phyloP scores from a whole-genome alignment of 306 rosid genomes.

The Prunus mume region DNA sequence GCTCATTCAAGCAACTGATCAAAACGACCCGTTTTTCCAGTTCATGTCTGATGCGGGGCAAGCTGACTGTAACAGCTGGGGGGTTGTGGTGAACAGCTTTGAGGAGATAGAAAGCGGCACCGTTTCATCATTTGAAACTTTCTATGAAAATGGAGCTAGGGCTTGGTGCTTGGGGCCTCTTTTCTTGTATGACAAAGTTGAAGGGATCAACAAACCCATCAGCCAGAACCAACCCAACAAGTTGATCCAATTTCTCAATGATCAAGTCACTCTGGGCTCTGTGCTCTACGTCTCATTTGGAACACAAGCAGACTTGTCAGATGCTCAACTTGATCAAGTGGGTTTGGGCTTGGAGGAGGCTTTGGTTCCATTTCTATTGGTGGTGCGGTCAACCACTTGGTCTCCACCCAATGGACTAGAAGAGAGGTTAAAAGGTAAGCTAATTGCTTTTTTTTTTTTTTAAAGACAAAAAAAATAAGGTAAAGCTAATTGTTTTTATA shows the following conservation, averaged over 20 bases:
- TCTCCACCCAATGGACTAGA: conserved; percentile 6
- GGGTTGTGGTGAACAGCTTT: conserved; percentile 30
- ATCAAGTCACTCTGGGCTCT: neutral
- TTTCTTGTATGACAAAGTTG: conserved; percentile 15
- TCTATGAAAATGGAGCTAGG: conserved; percentile 12
- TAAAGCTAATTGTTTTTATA: neutral
- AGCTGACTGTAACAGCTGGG: conserved; percentile 26
- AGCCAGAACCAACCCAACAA: neutral
- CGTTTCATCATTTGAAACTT: conserved; percentile 15
- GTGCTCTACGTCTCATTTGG: conserved; percentile 38
- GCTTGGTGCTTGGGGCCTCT: conserved; percentile 36
- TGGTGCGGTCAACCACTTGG: conserved; percentile 30
- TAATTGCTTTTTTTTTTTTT: too few relatives aligned
- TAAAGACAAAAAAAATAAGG: too few relatives aligned
- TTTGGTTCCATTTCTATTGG: conserved; percentile 21
- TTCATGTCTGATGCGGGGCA: conserved; percentile 14
- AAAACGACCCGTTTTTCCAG: neutral
- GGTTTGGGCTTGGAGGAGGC: conserved; percentile 33
- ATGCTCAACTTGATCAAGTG: conserved; percentile 33
- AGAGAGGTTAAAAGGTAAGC: neutral
- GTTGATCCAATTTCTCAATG: neutral
- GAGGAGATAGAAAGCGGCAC: conserved; percentile 21
- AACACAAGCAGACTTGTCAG: conserved; percentile 16
- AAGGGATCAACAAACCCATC: neutral
- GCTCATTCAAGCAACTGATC: conserved; percentile 1